phyloP scores from a whole-genome alignment of 768 basidiomycete species.

The Fomitopsis pulvina region DNA sequence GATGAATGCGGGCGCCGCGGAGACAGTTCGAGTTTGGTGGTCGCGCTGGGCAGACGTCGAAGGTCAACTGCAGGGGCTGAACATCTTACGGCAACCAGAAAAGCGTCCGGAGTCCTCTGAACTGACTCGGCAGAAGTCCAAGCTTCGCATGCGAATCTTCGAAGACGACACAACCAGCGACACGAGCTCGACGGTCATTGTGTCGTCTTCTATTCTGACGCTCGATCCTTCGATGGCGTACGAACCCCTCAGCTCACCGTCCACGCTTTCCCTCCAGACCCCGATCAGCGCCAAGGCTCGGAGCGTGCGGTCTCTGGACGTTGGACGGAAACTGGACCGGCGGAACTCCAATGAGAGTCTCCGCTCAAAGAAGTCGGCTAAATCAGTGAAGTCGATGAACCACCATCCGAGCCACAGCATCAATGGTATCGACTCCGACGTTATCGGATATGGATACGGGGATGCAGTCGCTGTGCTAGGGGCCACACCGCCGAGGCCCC shows the following conservation, averaged over 20 bases:
- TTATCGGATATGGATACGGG: conserved; percentile 17
- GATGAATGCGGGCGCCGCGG: conserved; percentile 52
- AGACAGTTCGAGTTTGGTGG: conserved; percentile 70
- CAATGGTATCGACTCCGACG: conserved; percentile 1
- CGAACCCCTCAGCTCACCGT: conserved; percentile 5
- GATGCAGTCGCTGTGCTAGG: conserved; percentile 5
- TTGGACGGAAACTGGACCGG: conserved; percentile 18
- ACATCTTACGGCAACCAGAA: conserved; percentile 30
- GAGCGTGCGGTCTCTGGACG: conserved; percentile 13
- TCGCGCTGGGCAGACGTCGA: conserved; percentile 65
- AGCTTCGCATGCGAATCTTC: not conserved
- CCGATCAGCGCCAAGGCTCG: conserved; percentile 12
- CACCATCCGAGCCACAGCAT: conserved; percentile 5
- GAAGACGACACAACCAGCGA: conserved; percentile 8
- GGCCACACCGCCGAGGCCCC: conserved; percentile 10
- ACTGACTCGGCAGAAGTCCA: not conserved
- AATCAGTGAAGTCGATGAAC: conserved; percentile 21
- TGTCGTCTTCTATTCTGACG: conserved; percentile 13
- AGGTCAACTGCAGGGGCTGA: conserved; percentile 33
- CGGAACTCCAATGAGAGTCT: conserved; percentile 34
- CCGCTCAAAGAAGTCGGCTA: conserved; percentile 30
- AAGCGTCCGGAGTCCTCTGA: conserved; percentile 11
- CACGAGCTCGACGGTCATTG: conserved; percentile 10
- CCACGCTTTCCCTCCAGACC: conserved; percentile 10
- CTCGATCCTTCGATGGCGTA: conserved; percentile 11